Conservation (phyloP, 1,139 yeast species). For the Candida sojae region DNA sequence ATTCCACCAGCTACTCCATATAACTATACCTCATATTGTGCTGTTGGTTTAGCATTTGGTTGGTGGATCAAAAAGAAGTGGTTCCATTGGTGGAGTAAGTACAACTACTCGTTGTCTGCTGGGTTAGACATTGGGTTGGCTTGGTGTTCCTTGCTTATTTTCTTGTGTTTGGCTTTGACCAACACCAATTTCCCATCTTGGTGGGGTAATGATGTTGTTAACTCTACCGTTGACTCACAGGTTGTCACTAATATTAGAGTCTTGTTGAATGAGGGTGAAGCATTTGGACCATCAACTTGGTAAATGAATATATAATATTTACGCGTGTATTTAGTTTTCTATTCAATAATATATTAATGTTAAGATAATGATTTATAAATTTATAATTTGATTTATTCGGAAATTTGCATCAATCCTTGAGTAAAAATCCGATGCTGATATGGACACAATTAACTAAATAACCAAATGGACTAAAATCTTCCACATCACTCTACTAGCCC, state of each 20-base stretch:
- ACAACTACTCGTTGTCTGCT: conserved; percentile 43
- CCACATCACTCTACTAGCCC: too few relatives aligned
- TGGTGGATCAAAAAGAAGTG: conserved; percentile 35
- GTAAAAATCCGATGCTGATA: too few relatives aligned
- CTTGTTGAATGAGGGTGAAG: conserved; percentile 16
- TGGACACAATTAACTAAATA: too few relatives aligned
- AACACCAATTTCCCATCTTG: conserved; percentile 28
- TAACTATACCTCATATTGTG: conserved; percentile 42
- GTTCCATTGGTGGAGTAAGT: conserved; percentile 50
- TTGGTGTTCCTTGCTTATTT: conserved; percentile 40
- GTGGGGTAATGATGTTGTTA: conserved; percentile 36
- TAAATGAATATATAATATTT: conserved; percentile 6
- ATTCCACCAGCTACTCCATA: conserved; percentile 52
- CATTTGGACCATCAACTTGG: conserved; percentile 24
- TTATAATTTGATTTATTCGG: too few relatives aligned
- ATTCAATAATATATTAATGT: background rate
- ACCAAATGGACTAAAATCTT: too few relatives aligned
- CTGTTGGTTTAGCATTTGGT: conserved; percentile 33
- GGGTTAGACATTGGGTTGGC: conserved; percentile 48
- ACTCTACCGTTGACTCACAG: conserved; percentile 9
- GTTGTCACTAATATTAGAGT: conserved; percentile 18
- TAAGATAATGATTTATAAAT: background rate
- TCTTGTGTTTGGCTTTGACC: conserved; percentile 36
- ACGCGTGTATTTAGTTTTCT: background rate
- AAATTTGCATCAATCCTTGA: too few relatives aligned